phyloP scores from a whole-genome alignment of 495 filamentous ascomycete species.

The Aspergillus mulundensis region DNA sequence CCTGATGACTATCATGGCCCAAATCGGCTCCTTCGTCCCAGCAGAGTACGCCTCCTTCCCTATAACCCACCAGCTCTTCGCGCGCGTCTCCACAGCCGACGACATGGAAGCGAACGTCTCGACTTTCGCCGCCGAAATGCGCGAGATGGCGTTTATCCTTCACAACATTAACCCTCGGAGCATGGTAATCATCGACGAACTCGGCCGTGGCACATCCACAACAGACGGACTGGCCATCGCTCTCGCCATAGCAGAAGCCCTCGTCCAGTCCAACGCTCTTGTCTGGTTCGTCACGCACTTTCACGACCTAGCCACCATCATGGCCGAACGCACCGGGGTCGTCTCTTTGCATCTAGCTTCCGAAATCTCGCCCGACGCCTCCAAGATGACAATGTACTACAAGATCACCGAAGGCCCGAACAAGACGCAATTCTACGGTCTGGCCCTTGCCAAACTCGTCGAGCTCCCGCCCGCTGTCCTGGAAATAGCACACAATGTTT shows the following conservation, averaged over 20 bases:
- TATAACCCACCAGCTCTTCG: conserved; percentile 78
- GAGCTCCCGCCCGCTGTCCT: conserved; percentile 66
- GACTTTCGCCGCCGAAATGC: conserved; percentile 92
- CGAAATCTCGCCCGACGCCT: conserved; percentile 47
- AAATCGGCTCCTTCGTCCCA: conserved; percentile 88
- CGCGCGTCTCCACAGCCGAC: conserved; percentile 80
- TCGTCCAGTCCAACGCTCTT: conserved; percentile 69
- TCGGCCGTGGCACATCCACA: conserved; percentile 87
- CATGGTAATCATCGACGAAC: conserved; percentile 85
- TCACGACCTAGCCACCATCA: conserved; percentile 69
- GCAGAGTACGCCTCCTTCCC: conserved; percentile 79
- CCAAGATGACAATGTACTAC: conserved; percentile 80
- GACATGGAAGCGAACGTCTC: conserved; percentile 88
- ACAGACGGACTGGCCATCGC: conserved; percentile 86
- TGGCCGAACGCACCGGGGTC: conserved; percentile 69
- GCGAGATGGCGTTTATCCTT: conserved; percentile 89
- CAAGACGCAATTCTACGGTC: conserved; percentile 68
- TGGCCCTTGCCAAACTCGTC: conserved; percentile 72
- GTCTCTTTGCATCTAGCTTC: conserved; percentile 78
- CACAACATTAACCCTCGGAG: conserved; percentile 69
- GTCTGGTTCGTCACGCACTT: conserved; percentile 97
- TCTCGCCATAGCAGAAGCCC: conserved; percentile 79
- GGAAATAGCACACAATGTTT: conserved; percentile 61
- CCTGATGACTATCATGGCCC: conserved; percentile 84
- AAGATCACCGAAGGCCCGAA: conserved; percentile 67